Base-by-base conservation (phyloP, 225 moss, liverwort and hornwort genomes). In the Marchantia paleacea region DNA sequence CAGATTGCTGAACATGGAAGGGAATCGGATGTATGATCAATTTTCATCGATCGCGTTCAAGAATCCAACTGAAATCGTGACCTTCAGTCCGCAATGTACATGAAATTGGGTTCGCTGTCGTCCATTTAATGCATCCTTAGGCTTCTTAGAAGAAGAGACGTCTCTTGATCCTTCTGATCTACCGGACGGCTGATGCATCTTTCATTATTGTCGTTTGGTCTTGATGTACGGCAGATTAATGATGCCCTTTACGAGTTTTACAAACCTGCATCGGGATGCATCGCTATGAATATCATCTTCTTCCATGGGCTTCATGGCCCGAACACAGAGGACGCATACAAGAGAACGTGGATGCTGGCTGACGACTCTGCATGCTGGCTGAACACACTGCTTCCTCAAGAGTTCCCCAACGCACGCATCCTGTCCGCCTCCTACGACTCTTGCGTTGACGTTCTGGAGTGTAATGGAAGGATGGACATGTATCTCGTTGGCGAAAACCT, bases 361-460 rank as follows among this genome's bases (percentile, higher is more conserved):
- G 52, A 74, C n/a, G 25, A 24, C 4, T 24, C 53, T 55, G 26
- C 53, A 28, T 25, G 54, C 15, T 74, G 74, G 74, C 28, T 74
- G 54, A 74, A 74, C 15, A 74, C 74, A 16, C 55, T 53, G 74
- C 26, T 74, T 26, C 25, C 19, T 1, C 25, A 74, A 12, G 13
- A 20, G 10, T 74, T 54, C 28, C 74, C 74, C 13, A n/a, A 26
- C 26, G 24, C 74, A 25, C 74, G 54, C 8, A 28, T 74, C 11
- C 24, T 74, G 20, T 53, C 74, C 12, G 54, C 55, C 24, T 54
- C 74, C 3, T 74, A 74, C 14, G 74, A 74, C 28, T 54, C 74
- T 3, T 14, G 74, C 26, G 25, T 24, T 28, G 26, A 25, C 10
- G 74, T 74, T 15, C 12, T 25, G 12, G 26, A 74, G 0, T 74